These are phyloP conservation scores for Plasmodium malariae DNA, from an alignment of 169 alveolate species.

Conservation along the genomic window DNA sequence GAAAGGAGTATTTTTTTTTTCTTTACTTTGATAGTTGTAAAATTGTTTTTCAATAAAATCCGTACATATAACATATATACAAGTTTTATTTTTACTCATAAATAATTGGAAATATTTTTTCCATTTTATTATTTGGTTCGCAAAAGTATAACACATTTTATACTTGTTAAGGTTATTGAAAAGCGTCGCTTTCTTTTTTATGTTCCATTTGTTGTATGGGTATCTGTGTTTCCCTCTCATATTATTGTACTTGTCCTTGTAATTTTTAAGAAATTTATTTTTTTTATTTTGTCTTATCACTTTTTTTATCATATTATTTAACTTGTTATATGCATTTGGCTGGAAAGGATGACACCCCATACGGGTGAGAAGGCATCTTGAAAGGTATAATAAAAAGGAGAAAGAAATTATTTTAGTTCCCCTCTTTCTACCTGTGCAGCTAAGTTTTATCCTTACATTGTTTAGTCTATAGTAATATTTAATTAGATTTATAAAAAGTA, in stretches of 20 bases:
- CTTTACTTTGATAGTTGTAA: neutral
- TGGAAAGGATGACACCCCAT: neutral
- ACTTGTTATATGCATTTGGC: neutral
- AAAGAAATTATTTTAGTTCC: conserved; percentile 15
- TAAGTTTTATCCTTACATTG: neutral
- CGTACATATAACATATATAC: conserved; percentile 18
- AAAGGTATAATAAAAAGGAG: conserved; percentile 4
- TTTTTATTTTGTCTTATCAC: neutral
- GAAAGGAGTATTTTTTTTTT: neutral
- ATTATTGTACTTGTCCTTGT: neutral
- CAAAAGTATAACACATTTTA: conserved; percentile 12
- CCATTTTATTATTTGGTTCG: conserved; percentile 3
- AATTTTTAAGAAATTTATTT: neutral
- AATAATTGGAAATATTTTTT: conserved; percentile 13
- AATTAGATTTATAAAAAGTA: conserved; percentile 36
- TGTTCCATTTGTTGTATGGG: neutral
- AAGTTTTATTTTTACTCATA: conserved; percentile 1
- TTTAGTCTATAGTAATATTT: conserved; percentile 16
- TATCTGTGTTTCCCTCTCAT: neutral
- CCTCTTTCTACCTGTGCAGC: neutral
- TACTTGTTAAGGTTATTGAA: neutral
- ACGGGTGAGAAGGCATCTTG: neutral
- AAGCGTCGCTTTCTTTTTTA: neutral
- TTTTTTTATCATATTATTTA: neutral
- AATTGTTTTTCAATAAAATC: conserved; percentile 56